phyloP scores from a whole-genome alignment of 345 rosid species.

The Camelina sativa region DNA sequence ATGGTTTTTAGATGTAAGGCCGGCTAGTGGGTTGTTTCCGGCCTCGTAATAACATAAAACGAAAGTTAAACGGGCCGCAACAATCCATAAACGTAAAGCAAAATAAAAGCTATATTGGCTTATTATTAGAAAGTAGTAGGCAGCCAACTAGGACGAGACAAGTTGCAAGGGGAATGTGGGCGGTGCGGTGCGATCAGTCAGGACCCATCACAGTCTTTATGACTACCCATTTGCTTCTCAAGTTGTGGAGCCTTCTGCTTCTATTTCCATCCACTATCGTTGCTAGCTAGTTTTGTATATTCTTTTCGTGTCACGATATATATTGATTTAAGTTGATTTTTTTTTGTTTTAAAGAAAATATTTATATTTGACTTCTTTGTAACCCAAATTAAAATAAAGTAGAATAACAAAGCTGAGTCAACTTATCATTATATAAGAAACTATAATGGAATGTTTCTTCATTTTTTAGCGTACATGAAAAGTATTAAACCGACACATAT shows the following conservation, averaged over 20 bases:
- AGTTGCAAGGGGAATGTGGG: conserved; percentile 37
- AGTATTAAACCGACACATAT: too few species aligned
- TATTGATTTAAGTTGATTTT: neutral
- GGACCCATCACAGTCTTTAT: conserved; percentile 38
- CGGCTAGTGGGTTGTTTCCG: neutral
- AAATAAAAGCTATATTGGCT: neutral
- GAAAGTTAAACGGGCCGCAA: conserved; percentile 1
- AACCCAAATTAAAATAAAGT: neutral
- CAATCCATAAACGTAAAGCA: neutral
- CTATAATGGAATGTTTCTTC: too few species aligned
- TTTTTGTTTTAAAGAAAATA: neutral
- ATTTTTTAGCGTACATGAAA: too few species aligned
- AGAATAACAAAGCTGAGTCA: neutral
- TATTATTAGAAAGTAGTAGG: neutral
- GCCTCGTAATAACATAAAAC: neutral
- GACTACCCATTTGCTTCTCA: conserved; percentile 38
- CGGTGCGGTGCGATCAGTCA: conserved; percentile 38
- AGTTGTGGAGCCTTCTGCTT: conserved; percentile 31
- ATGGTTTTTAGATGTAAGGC: neutral
- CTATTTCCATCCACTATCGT: neutral
- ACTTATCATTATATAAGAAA: neutral
- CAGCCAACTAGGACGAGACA: conserved; percentile 36
- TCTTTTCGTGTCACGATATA: conserved; percentile 18
- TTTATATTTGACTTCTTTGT: neutral
- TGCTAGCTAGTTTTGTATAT: neutral